These are phyloP conservation scores for Thinopyrum elongatum DNA, from an alignment of 176 grass and related monocot species.

Conservation along the genomic window DNA sequence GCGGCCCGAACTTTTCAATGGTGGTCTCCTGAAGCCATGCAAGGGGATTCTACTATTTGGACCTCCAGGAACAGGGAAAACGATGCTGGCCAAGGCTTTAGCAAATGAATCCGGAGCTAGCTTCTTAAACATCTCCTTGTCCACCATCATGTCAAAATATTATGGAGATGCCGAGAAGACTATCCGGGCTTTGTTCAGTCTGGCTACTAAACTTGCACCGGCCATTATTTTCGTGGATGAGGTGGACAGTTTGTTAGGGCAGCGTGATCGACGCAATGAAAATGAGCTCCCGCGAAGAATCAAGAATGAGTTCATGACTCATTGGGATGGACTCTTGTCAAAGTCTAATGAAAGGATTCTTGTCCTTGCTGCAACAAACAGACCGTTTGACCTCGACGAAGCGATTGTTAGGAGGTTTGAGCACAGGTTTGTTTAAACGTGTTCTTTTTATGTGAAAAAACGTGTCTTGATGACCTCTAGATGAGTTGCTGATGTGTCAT, in stretches of 20 bases:
- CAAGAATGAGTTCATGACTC: slow-evolving; percentile 88
- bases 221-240: slow-evolving; percentile 83
- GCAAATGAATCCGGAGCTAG: slow-evolving; percentile 73
- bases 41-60: slow-evolving; percentile 78
- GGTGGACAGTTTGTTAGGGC: slow-evolving; percentile 83
- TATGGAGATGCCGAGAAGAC: slow-evolving; percentile 76
- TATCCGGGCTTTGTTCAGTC: slow-evolving; percentile 59
- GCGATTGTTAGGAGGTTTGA: slow-evolving; percentile 84
- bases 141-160: slow-evolving; percentile 67
- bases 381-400: slow-evolving; percentile 83
- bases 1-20: slow-evolving; percentile 74
- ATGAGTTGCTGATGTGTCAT: slow-evolving; percentile 20
- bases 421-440: slow-evolving; percentile 48
- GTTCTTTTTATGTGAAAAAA: not conserved
- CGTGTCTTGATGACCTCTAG: not conserved
- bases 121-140: slow-evolving; percentile 87
- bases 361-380: slow-evolving; percentile 88
- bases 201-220: slow-evolving; percentile 73
- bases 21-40: slow-evolving; percentile 79
- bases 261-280: slow-evolving; percentile 52
- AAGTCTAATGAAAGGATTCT: slow-evolving; percentile 64
- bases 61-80: slow-evolving; percentile 84
- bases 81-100: slow-evolving; percentile 85
- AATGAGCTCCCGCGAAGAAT: slow-evolving; percentile 69
- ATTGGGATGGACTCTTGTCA: slow-evolving; percentile 75